Base-by-base conservation (phyloP, 768 basidiomycete species). In the Agrocybe chaxingu region DNA sequence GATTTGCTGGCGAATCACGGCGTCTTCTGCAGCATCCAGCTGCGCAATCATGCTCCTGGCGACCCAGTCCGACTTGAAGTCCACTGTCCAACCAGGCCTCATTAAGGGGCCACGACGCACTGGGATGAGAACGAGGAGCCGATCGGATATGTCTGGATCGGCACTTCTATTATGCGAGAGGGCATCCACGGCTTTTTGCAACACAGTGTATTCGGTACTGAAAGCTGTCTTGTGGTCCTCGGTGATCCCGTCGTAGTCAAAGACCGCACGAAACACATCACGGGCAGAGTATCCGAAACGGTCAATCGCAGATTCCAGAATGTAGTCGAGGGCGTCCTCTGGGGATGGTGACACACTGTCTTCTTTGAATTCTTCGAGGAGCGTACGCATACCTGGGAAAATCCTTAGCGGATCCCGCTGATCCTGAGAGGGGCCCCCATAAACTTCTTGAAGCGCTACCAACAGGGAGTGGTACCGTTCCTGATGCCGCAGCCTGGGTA, bases 31-130 rank as follows among this genome's bases (percentile, higher is more conserved):
- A 24, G 18, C 43, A n/a, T 13, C 8, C 34, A 45, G 10, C 19
- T 13, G 42, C 45, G 42, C 8, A 38, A 10, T 1, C 29, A 51
- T 24, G 11, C 41, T 16, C 42, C 18, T 45, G 50, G 31, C 42
- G 6, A 51, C 30, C 50, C 50, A 51, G 10, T 30, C n/a, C 12
- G 50, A 51, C 50, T 51, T 51, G 50, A 51, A 51, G 42, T 45
- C 29, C n/a, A 51, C 34, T 29, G 4, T 31, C 50, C 50, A 51
- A 11, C 24, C 5, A n/a, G 24, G 31, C 9, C 42, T 29, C 10
- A 6, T 8, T 36, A 45, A 51, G 38, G 42, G 42, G 42, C 9
- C 13, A 29, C 30, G 30, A 51, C 3, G 36, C 5, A 45, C 24
- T 37, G 50, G 50, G 31, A 10, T 18, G 33, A 51, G 43, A 31